phyloP scores from a whole-genome alignment of 129 eudicot genomes.

The Smallanthus sonchifolius region DNA sequence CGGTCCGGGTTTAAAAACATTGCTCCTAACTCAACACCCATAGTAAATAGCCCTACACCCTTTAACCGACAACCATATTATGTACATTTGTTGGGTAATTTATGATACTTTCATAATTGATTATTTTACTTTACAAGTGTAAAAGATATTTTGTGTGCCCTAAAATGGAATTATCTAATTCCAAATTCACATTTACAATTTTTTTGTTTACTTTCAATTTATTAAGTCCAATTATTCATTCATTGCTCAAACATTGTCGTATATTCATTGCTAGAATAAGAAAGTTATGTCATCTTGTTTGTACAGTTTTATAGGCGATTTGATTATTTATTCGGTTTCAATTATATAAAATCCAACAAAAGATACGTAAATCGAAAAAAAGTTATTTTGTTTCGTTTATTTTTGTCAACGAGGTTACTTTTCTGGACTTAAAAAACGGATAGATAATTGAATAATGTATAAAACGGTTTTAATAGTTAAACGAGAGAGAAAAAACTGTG shows the following conservation, averaged over 20 bases:
- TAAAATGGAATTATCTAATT: neutral
- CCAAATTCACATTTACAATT: neutral
- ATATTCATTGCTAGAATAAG: neutral
- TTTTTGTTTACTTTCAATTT: neutral
- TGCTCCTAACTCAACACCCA: conserved; percentile 19
- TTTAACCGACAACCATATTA: conserved; percentile 22
- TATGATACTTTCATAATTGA: neutral
- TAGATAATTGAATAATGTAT: no score
- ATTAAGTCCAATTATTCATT: neutral
- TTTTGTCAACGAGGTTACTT: neutral
- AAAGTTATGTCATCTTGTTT: neutral
- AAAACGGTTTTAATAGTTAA: no score
- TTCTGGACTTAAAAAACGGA: no score
- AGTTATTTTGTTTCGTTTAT: neutral
- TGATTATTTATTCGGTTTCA: neutral
- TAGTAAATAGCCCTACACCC: conserved; percentile 13
- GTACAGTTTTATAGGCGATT: neutral
- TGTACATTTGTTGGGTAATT: conserved; percentile 21
- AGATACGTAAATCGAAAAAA: neutral
- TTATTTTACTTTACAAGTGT: conserved; percentile 9
- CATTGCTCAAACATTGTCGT: neutral
- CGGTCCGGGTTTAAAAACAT: no score
- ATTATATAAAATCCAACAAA: neutral
- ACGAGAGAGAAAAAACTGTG: no score
- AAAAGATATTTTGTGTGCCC: conserved; percentile 17